These are phyloP conservation scores for Obba rivulosa DNA, from an alignment of 768 basidiomycete species.

Conservation along the genomic window DNA sequence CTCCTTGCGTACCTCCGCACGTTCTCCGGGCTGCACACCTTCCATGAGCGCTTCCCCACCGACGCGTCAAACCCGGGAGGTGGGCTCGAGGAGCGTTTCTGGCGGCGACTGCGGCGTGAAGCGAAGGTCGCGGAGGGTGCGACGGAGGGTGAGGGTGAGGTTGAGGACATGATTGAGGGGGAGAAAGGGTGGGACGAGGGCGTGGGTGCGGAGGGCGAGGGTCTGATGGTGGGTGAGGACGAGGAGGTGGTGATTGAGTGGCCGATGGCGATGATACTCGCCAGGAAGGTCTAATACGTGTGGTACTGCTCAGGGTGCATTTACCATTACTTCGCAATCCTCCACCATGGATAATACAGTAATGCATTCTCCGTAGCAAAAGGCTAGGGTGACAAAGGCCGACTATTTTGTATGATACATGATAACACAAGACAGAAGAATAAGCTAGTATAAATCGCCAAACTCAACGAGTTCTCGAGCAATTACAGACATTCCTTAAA, in stretches of 20 bases:
- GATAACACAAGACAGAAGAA: too few species aligned
- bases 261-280: constrained; percentile 29
- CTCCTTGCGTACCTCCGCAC: constrained; percentile 67
- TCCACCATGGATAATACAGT: too few species aligned
- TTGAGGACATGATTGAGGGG: too few species aligned
- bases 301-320: too few species aligned
- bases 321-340: too few species aligned
- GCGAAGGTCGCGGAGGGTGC: constrained; percentile 13
- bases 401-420: too few species aligned
- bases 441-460: too few species aligned
- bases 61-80: constrained; percentile 48
- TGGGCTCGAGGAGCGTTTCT: constrained; percentile 61
- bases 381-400: too few species aligned
- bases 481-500: too few species aligned
- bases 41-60: constrained; percentile 54
- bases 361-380: too few species aligned
- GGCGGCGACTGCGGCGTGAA: constrained; percentile 45
- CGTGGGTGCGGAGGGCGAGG: constrained; percentile 21
- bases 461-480: too few species aligned
- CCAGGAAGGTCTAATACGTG: constrained; percentile 8
- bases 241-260: constrained; percentile 34
- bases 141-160: too few species aligned
- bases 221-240: constrained; percentile 16
- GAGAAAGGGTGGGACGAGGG: constrained; percentile 27
- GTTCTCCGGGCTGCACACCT: constrained; percentile 65